A percentile compares a stretch with the other conserved stretches of the same genome.
Conservation (phyloP, 23 red algal species). For the Pyropia yezoensis region DNA sequence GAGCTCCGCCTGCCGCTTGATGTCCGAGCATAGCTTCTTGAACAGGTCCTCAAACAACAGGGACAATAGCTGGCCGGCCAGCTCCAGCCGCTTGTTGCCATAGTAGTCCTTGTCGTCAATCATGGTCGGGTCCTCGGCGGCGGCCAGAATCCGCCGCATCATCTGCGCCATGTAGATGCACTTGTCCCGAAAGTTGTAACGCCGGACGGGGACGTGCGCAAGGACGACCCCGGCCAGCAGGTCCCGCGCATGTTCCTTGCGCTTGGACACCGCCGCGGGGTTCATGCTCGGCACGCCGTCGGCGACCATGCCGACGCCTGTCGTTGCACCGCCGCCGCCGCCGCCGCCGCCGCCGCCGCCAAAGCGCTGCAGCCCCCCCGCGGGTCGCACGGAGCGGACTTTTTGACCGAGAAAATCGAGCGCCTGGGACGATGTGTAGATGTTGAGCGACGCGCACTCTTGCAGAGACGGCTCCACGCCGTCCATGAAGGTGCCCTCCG, state of each 20-base stretch:
- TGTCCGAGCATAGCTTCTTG: slow-evolving; percentile 85
- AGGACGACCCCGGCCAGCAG: slow-evolving; percentile 49
- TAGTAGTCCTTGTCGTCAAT: slow-evolving; percentile 98
- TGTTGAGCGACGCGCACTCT: slow-evolving; percentile 46
- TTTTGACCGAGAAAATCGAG: slow-evolving; percentile 43
- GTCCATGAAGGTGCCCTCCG: slow-evolving; percentile 43
- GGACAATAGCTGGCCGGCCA: slow-evolving; percentile 78
- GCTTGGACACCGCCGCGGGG: too few relatives aligned
- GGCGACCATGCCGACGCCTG: too few relatives aligned
- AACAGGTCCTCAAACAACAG: slow-evolving; percentile 96
- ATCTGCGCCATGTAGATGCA: slow-evolving; percentile 75
- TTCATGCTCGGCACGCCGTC: not conserved
- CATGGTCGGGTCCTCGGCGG: slow-evolving; percentile 43
- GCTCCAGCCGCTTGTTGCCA: slow-evolving; percentile 96
- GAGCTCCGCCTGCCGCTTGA: slow-evolving; percentile 59
- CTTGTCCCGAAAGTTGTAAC: slow-evolving; percentile 66
- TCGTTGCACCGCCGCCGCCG: slow-evolving; percentile 10
- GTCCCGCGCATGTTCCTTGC: slow-evolving; percentile 52
- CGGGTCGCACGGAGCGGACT: slow-evolving; percentile 25
- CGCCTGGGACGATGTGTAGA: slow-evolving; percentile 38
- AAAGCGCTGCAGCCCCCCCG: slow-evolving; percentile 3
- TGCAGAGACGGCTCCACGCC: slow-evolving; percentile 49
- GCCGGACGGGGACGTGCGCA: slow-evolving; percentile 66
- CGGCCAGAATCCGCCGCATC: slow-evolving; percentile 67
- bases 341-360: slow-evolving; percentile 7